These are phyloP conservation scores for Tillandsia fasciculata DNA, from an alignment of 176 grass and related monocot genomes.

Conservation along the genomic window DNA sequence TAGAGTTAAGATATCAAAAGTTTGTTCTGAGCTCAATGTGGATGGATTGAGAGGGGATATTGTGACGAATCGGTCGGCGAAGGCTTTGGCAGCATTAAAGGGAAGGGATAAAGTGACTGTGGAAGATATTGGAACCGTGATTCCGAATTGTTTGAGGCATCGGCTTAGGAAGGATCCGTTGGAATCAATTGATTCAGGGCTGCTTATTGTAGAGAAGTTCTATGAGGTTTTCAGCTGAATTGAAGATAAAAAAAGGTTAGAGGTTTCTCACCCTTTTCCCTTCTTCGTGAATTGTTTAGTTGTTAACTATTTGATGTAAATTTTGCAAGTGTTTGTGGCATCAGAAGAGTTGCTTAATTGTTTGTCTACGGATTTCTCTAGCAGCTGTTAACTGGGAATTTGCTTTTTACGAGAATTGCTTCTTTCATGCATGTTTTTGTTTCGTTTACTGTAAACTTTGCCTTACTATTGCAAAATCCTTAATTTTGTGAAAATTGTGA, in stretches of 20 bases:
- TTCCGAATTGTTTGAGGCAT: slow-evolving; percentile 96
- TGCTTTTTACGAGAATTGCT: too few species aligned
- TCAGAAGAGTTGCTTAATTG: too few species aligned
- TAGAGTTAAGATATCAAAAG: slow-evolving; percentile 89
- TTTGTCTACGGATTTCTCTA: too few species aligned
- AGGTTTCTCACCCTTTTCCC: not conserved
- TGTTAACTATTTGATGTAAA: too few species aligned
- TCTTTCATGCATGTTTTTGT: too few species aligned
- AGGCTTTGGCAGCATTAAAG: slow-evolving; percentile 79
- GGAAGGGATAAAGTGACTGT: slow-evolving; percentile 72
- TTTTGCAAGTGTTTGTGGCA: too few species aligned
- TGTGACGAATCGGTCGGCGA: slow-evolving; percentile 78
- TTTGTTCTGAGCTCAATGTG: slow-evolving; percentile 85
- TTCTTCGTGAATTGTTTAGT: too few species aligned
- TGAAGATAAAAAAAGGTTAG: slow-evolving; percentile 18
- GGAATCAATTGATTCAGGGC: slow-evolving; percentile 88
- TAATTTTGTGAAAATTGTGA: too few species aligned
- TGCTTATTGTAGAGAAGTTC: slow-evolving; percentile 92
- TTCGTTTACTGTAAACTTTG: too few species aligned
- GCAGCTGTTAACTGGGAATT: too few species aligned
- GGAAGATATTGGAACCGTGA: slow-evolving; percentile 88
- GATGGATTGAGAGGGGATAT: slow-evolving; percentile 95
- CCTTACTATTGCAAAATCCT: too few species aligned
- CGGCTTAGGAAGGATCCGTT: slow-evolving; percentile 90
- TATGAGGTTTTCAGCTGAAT: slow-evolving; percentile 87